These are phyloP conservation scores for Mariannaea sp. DNA, from an alignment of 2,329 filamentous ascomycete species.

Conservation along the genomic window DNA sequence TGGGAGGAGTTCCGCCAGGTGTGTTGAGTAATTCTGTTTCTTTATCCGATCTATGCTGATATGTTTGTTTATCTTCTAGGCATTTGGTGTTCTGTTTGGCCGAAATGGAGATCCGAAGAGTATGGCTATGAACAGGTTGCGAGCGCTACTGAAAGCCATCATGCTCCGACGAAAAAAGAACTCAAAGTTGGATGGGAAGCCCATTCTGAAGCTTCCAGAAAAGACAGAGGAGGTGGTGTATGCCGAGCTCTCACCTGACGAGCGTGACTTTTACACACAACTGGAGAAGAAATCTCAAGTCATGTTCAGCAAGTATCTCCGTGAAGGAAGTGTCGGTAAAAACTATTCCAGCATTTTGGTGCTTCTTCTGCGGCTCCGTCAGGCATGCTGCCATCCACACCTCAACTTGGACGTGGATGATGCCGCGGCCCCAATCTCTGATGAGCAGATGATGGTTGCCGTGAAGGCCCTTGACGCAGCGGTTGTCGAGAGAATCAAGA, in stretches of 20 bases:
- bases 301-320: conserved; percentile 77
- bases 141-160: conserved; percentile 76
- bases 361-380: conserved; percentile 79
- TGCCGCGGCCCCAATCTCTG: conserved; percentile 46
- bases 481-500: conserved; percentile 70
- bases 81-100: conserved; percentile 49
- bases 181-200: conserved; percentile 77
- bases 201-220: conserved; percentile 76
- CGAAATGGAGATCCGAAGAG: conserved; percentile 54
- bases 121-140: conserved; percentile 72
- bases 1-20: conserved; percentile 64
- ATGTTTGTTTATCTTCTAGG: conserved; percentile 38
- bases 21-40: conserved; percentile 37
- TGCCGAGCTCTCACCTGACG: conserved; percentile 72
- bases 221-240: conserved; percentile 78
- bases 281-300: conserved; percentile 71
- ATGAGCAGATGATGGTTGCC: conserved; percentile 60
- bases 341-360: conserved; percentile 80
- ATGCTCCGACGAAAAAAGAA: conserved; percentile 83
- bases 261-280: conserved; percentile 77
- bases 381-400: conserved; percentile 59
- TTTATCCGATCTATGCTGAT: not conserved
- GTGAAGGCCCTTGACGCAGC: conserved; percentile 63
- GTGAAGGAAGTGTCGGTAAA: conserved; percentile 67
- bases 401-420: conserved; percentile 44